These are phyloP conservation scores for Gastrodia elata DNA, from an alignment of 106 monocot genomes.

Conservation along the genomic window DNA sequence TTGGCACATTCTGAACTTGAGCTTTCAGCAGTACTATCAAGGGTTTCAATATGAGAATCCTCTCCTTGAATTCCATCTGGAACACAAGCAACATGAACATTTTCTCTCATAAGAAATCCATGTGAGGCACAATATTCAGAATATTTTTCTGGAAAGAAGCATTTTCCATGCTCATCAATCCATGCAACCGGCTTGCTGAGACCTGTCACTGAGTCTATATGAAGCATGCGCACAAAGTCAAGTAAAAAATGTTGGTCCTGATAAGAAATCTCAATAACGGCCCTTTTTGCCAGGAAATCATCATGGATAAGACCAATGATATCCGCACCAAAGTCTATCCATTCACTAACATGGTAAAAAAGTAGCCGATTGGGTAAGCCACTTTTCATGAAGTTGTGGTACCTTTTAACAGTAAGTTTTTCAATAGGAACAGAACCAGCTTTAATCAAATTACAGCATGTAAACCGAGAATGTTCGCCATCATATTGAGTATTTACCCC, in stretches of 20 bases:
- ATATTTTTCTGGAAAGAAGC: conserved; percentile 47
- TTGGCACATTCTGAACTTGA: conserved; percentile 40
- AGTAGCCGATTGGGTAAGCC: conserved; percentile 55
- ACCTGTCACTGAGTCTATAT: conserved; percentile 39
- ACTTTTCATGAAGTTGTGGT: conserved; percentile 62
- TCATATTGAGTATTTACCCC: not conserved
- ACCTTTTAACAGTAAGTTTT: conserved; percentile 37
- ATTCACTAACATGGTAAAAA: conserved; percentile 44
- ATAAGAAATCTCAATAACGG: conserved; percentile 45
- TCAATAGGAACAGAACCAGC: not conserved
- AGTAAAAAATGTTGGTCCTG: conserved; percentile 44
- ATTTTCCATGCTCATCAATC: conserved; percentile 57
- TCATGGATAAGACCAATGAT: conserved; percentile 26
- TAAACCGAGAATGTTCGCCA: conserved; percentile 1
- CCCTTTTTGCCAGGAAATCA: conserved; percentile 60
- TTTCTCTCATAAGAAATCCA: conserved; percentile 10
- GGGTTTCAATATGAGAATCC: conserved; percentile 8
- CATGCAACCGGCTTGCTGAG: conserved; percentile 57
- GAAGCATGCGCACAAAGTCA: conserved; percentile 75
- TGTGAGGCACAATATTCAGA: conserved; percentile 17
- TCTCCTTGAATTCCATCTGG: conserved; percentile 24
- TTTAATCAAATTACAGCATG: conserved; percentile 1
- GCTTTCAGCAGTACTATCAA: conserved; percentile 51
- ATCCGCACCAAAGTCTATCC: conserved; percentile 59
- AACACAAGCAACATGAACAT: conserved; percentile 15